Conservation (phyloP, 31 red algal species). For the Endocladia muricata region DNA sequence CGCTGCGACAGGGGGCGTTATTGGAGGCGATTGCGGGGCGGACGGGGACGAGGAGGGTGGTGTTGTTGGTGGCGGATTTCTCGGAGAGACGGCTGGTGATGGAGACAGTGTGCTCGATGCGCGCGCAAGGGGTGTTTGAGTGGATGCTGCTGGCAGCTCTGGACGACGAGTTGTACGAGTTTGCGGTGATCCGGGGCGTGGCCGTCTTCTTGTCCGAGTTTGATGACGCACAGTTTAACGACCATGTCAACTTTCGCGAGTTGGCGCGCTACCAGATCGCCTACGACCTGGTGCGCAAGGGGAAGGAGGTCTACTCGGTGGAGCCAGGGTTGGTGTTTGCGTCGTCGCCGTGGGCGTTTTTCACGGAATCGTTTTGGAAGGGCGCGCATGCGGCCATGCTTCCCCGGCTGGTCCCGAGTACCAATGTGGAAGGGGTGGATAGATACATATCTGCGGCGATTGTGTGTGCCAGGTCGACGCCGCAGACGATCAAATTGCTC, state of each 20-base stretch:
- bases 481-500: not conserved
- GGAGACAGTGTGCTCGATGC: conserved; percentile 80
- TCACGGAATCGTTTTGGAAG: conserved; percentile 1
- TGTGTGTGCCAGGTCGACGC: conserved; percentile 4
- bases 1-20: conserved; percentile 28
- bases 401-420: not conserved
- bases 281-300: conserved; percentile 5
- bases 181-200: conserved; percentile 67
- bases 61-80: conserved; percentile 38
- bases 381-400: conserved; percentile 1
- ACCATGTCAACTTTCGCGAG: conserved; percentile 35
- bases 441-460: not conserved
- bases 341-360: conserved; percentile 27
- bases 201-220: conserved; percentile 72
- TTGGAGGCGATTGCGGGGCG: conserved; percentile 24
- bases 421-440: not conserved
- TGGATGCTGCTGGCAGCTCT: conserved; percentile 84
- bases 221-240: conserved; percentile 37
- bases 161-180: conserved; percentile 85
- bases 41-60: conserved; percentile 11
- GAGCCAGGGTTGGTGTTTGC: conserved; percentile 31
- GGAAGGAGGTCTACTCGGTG: conserved; percentile 22
- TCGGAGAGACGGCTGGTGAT: conserved; percentile 45
- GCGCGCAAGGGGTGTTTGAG: conserved; percentile 49
- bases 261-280: conserved; percentile 34